Evolutionary conservation across 208 protist genomes (phyloP), one percentile per base, ranked within the genome.

Genomic region (Trypanosomatidae sp.): DNA sequence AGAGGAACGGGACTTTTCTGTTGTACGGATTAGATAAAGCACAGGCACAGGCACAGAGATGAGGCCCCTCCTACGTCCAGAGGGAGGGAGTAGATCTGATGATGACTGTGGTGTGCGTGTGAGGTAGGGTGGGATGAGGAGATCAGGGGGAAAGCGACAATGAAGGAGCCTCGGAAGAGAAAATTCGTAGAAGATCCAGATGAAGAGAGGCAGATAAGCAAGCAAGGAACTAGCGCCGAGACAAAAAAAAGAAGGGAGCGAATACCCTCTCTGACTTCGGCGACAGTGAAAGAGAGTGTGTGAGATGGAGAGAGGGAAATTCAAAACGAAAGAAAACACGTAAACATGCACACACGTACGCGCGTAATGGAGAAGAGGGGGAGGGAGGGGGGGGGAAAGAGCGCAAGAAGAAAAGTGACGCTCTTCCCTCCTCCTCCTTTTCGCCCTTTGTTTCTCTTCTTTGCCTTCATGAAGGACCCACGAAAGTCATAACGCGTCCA

Each of bases 321-420:
- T 50, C 17, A 22, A 12, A 50, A 50, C 47, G 47, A 50, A 60
- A 19, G 55, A 12, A 36, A 46, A 65, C 22, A 60, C 28, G 71
- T 17, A 71, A 28, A 70, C 56, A 74, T 39, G 36, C 44, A 19
- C 65, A 62, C 39, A 64, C 66, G 62, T 58, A 71, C 46, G 79
- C 64, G 64, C 53, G 60, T 39, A 46, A 46, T 13, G 28, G 36
- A 77, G 28, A 74, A 65, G 13, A 64, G 22, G 17, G 39, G 36
- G 28, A 59, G 55, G 55, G 13, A n/a, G 28, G 43, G 12, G 1
- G 4, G 10, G 58, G 17, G 17, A n/a, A 33, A 46, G 59, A 5
- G 15, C 46, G 64, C 17, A 62, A 1, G 13, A 7, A 71, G 3
- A 39, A 17, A 59, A 62, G 22, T 30, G 30, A 62, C 17, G 56